Percentiles rank a stretch among this genome's conserved stretches.
These are phyloP conservation scores for Gentiana straminea DNA, from an alignment of 257 asterid genomes.

Conservation along the genomic window DNA sequence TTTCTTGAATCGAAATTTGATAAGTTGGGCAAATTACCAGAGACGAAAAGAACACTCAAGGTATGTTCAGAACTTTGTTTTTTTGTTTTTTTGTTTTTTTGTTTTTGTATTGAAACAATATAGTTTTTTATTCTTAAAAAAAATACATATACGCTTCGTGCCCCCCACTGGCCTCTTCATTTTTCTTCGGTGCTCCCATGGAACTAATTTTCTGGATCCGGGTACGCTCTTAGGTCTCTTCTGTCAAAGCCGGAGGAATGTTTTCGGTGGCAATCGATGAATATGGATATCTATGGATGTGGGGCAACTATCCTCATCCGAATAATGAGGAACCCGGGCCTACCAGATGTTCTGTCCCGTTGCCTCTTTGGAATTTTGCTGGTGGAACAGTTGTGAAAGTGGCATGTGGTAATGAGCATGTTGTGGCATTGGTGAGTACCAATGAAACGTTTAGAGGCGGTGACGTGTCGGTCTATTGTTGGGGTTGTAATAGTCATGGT, in stretches of 20 bases:
- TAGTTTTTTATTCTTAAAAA: neutral
- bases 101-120: neutral
- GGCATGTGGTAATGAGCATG: conserved; percentile 89
- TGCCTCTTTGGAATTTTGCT: conserved; percentile 69
- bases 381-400: conserved; percentile 83
- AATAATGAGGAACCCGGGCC: conserved; percentile 35
- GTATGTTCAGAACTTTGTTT: conserved; percentile 19
- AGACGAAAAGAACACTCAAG: conserved; percentile 38
- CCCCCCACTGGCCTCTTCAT: too few species aligned
- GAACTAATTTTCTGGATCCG: too few species aligned
- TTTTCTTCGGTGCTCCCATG: too few species aligned
- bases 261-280: conserved; percentile 78
- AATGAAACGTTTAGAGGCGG: conserved; percentile 52
- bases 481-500: conserved; percentile 86
- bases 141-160: too few species aligned
- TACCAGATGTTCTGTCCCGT: conserved; percentile 36
- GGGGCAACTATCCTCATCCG: conserved; percentile 77
- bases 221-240: conserved; percentile 38
- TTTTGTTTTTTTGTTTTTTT: neutral
- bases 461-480: conserved; percentile 62
- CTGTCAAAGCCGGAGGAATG: conserved; percentile 86
- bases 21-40: conserved; percentile 13
- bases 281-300: conserved; percentile 73
- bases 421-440: conserved; percentile 62
- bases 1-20: conserved; percentile 45